Evolutionary conservation across 148 eudicot species (phyloP), one percentile per base, ranked within the genome.

Genomic region (Camellia sinensis): DNA sequence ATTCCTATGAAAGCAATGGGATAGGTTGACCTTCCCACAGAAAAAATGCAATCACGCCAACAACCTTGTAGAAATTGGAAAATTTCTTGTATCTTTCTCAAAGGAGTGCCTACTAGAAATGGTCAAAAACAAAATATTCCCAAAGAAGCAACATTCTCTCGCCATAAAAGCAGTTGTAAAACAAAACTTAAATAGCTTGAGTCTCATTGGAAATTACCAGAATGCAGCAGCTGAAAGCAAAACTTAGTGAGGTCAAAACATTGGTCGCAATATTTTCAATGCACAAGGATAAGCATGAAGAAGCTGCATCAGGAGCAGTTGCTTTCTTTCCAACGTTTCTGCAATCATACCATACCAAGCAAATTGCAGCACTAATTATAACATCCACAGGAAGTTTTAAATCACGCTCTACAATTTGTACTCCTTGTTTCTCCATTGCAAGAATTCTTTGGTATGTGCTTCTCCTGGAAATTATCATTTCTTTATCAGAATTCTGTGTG

Each of bases 391-490:
- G 94, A 46, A 91, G 75, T 83, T 66, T 79, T 72, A 96, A 75
- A 83, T 96, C 99, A n/a, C 98, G 89, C 85, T 96, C 98, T 46
- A 88, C 95, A 78, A 96, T 89, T 80, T 96, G 97, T 78, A 86
- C 86, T 81, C 99, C 95, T 78, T 76, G 80, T 84, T 92, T 91
- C 86, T 96, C 99, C 91, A 94, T 76, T 59, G 87, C 85, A 78
- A 92, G 94, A 83, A 96, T 90, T 85, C 74, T 91, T 77, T 93
- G 99, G 82, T 96, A 96, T 75, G 98, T 92, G 83, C 92, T 87
- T 85, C 98, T 92, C 85, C 95, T 89, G 48, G 98, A 94, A 77
- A 96, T 91, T 82, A 96, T 88, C 99, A 96, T 96, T 83, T 96
- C 98, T 84, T 90, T 89, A 67, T 91, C 91, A 85, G 82, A 82